Base-by-base conservation (phyloP, 305 asterid genomes). In the Andrographis paniculata region DNA sequence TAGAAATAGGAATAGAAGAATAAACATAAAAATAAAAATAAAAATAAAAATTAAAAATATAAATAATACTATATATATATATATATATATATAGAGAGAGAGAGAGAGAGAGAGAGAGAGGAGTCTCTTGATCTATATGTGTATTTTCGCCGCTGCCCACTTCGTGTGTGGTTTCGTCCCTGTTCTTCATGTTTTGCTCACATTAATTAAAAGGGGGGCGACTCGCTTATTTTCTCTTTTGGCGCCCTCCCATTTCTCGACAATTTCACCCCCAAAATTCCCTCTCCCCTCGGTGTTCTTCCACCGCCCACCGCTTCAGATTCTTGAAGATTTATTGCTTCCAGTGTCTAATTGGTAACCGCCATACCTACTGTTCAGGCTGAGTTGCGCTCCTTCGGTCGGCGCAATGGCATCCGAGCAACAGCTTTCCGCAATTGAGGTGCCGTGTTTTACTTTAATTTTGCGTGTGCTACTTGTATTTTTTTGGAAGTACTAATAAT, bases 391-490 rank as follows among this genome's bases (percentile, higher is more conserved):
- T 62, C 49, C 36, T 27, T 50, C 22, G 7, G 51, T 42, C 40
- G 47, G 60, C 30, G 20, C 61, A 57, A 88, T 88, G 97, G 84
- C 67, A 58, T 65, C 82, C 43, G 85, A 79, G 43, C 75, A 69
- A 55, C 83, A 71, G 56, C 52, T 67, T 38, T 62, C 87, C 18
- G 65, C 75, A 63, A 77, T 88, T 47, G 73, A 85, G 94, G 98
- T 80, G 36, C 31, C 10, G 16, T 33, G 10, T 21, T 48, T n/a
- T 41, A 53, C 48, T 53, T 45, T 13, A 41, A 35, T 63, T 52
- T 36, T 52, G 48, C 50, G 23, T 17, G 14, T 39, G 36, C 14
- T 12, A 42, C 27, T 14, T 16, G 20, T 24, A 17, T 20, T 17
- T 53, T 48, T 22, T 48, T 12, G 30, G 36, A 38, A 52, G 42